Evolutionary conservation across 495 filamentous ascomycete species (phyloP), one percentile per base, ranked within the genome.

Genomic region (Eremomyces bilateralis): DNA sequence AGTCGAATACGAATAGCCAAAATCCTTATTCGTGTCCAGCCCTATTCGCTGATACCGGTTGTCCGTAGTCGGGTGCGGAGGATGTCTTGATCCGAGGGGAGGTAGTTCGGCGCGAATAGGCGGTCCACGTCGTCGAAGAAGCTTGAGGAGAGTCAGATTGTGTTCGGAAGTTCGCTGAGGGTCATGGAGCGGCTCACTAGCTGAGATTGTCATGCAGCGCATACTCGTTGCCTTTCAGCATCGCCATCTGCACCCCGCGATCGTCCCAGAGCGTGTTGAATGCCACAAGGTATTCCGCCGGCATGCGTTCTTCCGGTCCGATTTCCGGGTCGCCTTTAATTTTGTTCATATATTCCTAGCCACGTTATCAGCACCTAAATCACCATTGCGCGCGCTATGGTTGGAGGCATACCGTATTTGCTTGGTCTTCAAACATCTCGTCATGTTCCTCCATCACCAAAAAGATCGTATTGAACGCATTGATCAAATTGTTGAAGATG

Each of bases 41-140:
- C n/a, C n/a, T n/a, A n/a, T n/a, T n/a, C n/a, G n/a, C n/a, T 99
- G 50, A 99, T 95, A 71, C 88, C 90, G 33, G 88, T 99, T 17
- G 88, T 99, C 71, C 92, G 92, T 57, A 99, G 76, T 73, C 88
- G 82, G 38, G 88, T 92, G 43, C 85, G 74, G 25, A 97, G 78
- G 15, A 97, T 83, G 63, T 99, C 88, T 54, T 93, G 84, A 53
- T 99, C 85, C 42, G 80, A 92, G 44, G 88, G 88, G 49, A 95
- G 74, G 53, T 95, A 99, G 53, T 93, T 84, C 33, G 73, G 75
- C 39, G 77, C 71, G 21, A 80, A 80, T 43, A 99, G 92, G 40
- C 88, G 80, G 19, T 79, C 75, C 47, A 99, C 75, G 39, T 85
- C 83, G 53, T 91, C 81, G 50, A 99, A 95, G 69, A 93, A 99